phyloP scores from a whole-genome alignment of 2,329 filamentous ascomycete species.

The Aspergillus neoniger region DNA sequence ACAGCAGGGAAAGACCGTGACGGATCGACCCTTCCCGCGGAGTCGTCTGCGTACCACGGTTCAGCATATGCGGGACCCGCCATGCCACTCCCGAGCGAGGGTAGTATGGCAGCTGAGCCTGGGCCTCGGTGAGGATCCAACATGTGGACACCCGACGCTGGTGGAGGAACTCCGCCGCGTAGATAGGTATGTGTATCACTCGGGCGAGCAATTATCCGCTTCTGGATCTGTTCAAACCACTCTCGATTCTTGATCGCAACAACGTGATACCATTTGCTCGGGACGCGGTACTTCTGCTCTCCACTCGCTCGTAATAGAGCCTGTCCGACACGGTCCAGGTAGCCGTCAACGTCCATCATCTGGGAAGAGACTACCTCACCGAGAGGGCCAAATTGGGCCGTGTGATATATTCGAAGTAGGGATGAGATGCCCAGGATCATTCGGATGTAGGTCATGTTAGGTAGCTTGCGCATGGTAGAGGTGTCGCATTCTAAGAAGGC shows the following conservation, averaged over 20 bases:
- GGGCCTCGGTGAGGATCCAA: background rate
- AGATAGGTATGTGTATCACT: background rate
- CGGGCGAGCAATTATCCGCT: background rate
- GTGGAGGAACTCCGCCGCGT: background rate
- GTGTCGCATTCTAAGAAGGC: background rate
- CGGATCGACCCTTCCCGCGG: background rate
- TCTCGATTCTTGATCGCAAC: conserved; percentile 5
- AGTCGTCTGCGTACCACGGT: background rate
- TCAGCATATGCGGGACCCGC: background rate
- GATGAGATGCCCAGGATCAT: conserved; percentile 4
- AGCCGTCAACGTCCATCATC: conserved; percentile 5
- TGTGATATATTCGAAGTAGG: conserved; percentile 1
- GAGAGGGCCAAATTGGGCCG: background rate
- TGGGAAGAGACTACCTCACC: background rate
- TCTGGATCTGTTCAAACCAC: conserved; percentile 1
- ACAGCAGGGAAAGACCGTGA: background rate
- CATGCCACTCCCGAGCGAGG: background rate
- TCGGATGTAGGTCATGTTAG: conserved; percentile 4
- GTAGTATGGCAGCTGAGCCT: background rate
- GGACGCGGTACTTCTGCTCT: background rate
- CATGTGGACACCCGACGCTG: background rate
- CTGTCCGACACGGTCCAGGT: background rate
- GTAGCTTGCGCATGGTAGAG: conserved; percentile 2
- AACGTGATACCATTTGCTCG: conserved; percentile 6
- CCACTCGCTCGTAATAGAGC: background rate